A percentile compares a stretch with the other conserved stretches of the same genome.
Conservation (phyloP, 768 basidiomycete species). For the Gelatoporia subvermispora region DNA sequence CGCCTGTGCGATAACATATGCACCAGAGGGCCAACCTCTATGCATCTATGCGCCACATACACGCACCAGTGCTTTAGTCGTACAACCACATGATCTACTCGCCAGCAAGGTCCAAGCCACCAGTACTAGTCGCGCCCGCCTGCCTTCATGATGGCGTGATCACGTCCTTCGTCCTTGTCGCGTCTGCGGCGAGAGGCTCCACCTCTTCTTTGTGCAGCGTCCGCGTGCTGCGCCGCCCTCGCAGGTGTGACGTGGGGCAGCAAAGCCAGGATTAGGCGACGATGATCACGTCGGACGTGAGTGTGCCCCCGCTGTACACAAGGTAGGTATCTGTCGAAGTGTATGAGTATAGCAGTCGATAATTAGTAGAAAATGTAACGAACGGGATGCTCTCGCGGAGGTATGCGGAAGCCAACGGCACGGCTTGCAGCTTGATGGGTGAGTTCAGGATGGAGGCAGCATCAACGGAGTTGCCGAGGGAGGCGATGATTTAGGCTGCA, state of each 20-base stretch:
- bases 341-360: too few species aligned
- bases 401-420: slow-evolving; percentile 58
- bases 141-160: slow-evolving; percentile 18
- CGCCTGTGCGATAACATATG: too few species aligned
- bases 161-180: slow-evolving; percentile 15
- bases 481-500: slow-evolving; percentile 87
- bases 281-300: slow-evolving; percentile 91
- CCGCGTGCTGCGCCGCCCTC: slow-evolving; percentile 17
- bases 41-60: too few species aligned
- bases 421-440: slow-evolving; percentile 53
- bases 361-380: too few species aligned
- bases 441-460: slow-evolving; percentile 85
- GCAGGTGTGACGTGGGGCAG: slow-evolving; percentile 27
- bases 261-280: slow-evolving; percentile 84
- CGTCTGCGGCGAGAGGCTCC: slow-evolving; percentile 21
- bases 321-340: slow-evolving; percentile 75
- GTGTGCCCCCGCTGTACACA: slow-evolving; percentile 87
- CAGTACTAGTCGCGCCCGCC: slow-evolving; percentile 8
- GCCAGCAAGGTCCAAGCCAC: not conserved
- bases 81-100: too few species aligned
- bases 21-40: too few species aligned
- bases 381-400: slow-evolving; percentile 83
- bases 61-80: too few species aligned
- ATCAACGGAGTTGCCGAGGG: slow-evolving; percentile 90
- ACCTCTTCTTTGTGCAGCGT: slow-evolving; percentile 23